phyloP scores from a whole-genome alignment of 2,329 filamentous ascomycete genomes.

The Epichloe bromicola region DNA sequence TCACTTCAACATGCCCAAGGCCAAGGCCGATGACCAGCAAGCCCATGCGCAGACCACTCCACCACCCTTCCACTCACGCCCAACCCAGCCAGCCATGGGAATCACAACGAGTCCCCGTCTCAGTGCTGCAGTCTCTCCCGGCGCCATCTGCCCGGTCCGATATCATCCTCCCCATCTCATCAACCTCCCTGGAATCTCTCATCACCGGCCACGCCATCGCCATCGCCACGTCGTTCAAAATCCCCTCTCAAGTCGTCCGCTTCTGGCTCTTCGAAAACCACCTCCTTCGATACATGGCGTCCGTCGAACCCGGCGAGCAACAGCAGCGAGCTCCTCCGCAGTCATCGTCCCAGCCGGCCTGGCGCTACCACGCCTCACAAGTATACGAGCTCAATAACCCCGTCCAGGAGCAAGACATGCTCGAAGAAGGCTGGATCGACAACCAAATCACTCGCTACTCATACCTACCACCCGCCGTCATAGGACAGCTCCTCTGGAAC shows the following conservation, averaged over 20 bases:
- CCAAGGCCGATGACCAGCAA: not conserved
- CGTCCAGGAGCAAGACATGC: conserved; percentile 36
- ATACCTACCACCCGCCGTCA: conserved; percentile 43
- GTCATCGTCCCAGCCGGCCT: conserved; percentile 7
- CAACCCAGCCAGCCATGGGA: conserved; percentile 20
- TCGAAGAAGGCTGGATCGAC: conserved; percentile 40
- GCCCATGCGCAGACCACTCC: conserved; percentile 17
- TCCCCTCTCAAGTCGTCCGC: conserved; percentile 41
- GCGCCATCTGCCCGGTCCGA: conserved; percentile 38
- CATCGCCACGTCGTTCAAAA: conserved; percentile 41
- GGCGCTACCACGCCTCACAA: conserved; percentile 22
- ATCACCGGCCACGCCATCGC: conserved; percentile 37
- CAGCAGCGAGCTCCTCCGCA: conserved; percentile 19
- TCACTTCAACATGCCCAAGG: not conserved
- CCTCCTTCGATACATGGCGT: conserved; percentile 47
- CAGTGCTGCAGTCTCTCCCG: conserved; percentile 34
- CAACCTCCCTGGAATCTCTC: conserved; percentile 34
- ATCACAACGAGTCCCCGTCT: conserved; percentile 37
- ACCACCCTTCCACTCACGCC: conserved; percentile 9
- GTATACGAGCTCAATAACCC: conserved; percentile 52
- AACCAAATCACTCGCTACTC: conserved; percentile 35
- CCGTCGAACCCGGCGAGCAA: conserved; percentile 31
- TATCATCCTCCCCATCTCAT: conserved; percentile 37
- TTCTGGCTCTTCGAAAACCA: conserved; percentile 48
- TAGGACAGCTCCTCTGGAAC: conserved; percentile 45